Evolutionary conservation across 208 protist genomes (phyloP).

Genomic region (Angomonas deanei): DNA sequence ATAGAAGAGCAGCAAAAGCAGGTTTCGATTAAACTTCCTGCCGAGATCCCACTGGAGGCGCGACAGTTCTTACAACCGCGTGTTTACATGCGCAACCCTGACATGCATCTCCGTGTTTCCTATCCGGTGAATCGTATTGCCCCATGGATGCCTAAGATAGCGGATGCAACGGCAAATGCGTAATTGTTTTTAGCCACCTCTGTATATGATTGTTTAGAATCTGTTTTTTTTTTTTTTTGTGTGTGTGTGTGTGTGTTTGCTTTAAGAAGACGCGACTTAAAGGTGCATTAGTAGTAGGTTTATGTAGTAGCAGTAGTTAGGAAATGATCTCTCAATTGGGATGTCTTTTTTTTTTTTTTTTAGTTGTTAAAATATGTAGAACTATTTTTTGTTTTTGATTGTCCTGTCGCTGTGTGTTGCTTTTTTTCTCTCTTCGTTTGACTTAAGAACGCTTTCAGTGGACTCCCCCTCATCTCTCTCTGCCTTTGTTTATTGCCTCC

Average conservation of each 20-base stretch:
- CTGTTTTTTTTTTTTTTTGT: not conserved
- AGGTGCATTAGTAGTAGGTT: not conserved
- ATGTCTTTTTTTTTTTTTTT: not conserved
- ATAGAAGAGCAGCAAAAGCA: constrained; percentile 85
- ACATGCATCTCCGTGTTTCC: constrained; percentile 87
- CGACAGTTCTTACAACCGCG: constrained; percentile 77
- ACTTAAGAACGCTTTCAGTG: no score
- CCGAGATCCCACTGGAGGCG: constrained; percentile 85
- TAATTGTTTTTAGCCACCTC: constrained; percentile 17
- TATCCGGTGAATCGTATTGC: constrained; percentile 84
- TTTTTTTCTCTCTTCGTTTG: no score
- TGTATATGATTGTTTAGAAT: not conserved
- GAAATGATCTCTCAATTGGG: not conserved
- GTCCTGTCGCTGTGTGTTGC: no score
- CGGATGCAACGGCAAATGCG: constrained; percentile 70
- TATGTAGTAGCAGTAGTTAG: not conserved
- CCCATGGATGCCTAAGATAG: constrained; percentile 84
- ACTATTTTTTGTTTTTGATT: no score
- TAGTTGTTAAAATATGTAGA: no score
- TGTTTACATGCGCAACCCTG: constrained; percentile 80
- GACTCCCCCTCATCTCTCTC: no score
- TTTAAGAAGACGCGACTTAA: no score
- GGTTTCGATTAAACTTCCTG: constrained; percentile 61
- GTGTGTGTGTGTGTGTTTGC: no score
- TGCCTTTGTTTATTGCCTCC: no score